Conservation (phyloP, 2,329 filamentous ascomycete genomes). For the Fusarium sp. region DNA sequence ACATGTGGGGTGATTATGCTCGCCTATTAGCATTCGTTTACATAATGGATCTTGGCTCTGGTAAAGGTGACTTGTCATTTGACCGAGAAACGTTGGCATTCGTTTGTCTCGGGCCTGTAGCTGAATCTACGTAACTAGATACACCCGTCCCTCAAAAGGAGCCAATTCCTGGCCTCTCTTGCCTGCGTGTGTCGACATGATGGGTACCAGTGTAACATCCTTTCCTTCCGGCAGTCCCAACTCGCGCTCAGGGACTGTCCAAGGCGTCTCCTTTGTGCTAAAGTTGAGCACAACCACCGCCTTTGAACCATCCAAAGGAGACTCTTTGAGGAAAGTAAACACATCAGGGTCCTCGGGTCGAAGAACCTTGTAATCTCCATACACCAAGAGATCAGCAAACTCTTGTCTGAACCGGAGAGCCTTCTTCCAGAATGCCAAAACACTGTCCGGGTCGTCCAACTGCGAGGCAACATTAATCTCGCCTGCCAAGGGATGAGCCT, state of each 20-base stretch:
- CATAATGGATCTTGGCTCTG: not conserved
- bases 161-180: conserved; percentile 35
- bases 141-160: conserved; percentile 50
- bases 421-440: conserved; percentile 50
- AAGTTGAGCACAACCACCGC: conserved; percentile 51
- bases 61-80: not conserved
- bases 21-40: not conserved
- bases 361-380: conserved; percentile 49
- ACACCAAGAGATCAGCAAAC: conserved; percentile 49
- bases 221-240: conserved; percentile 23
- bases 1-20: not conserved
- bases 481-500: conserved; percentile 45
- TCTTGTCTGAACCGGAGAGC: conserved; percentile 46
- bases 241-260: conserved; percentile 32
- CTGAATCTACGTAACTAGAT: conserved; percentile 34
- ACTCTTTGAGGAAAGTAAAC: conserved; percentile 49
- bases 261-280: conserved; percentile 43
- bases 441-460: conserved; percentile 52
- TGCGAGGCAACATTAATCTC: conserved; percentile 70
- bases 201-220: conserved; percentile 36
- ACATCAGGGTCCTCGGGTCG: conserved; percentile 38
- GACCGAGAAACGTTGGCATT: not conserved
- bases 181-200: conserved; percentile 45
- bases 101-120: not conserved
- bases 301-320: conserved; percentile 35